Conservation (phyloP, 2,329 filamentous ascomycete genomes). For the Curvularia eragrostidis region DNA sequence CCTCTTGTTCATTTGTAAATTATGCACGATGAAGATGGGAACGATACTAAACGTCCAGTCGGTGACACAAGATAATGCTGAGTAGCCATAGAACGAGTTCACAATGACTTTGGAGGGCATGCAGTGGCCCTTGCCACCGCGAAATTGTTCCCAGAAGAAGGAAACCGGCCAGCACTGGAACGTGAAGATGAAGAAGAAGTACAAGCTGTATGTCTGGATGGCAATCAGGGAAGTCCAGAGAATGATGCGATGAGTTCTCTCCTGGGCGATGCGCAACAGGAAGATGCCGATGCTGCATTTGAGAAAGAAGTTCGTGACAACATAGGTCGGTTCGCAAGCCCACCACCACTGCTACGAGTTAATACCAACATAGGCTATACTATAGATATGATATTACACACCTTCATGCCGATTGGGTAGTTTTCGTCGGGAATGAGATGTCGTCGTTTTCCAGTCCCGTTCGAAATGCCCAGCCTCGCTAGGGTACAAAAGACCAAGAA, state of each 20-base stretch:
- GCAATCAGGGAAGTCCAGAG: conserved; percentile 18
- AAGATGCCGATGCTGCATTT: conserved; percentile 25
- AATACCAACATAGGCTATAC: background rate
- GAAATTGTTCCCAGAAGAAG: conserved; percentile 24
- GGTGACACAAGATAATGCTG: conserved; percentile 15
- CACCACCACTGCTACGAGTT: conserved; percentile 24
- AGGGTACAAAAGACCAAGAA: conserved; percentile 24
- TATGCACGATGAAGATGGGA: conserved; percentile 24
- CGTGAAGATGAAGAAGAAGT: conserved; percentile 24
- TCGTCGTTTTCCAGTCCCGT: conserved; percentile 26
- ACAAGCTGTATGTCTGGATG: conserved; percentile 20
- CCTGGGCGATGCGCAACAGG: conserved; percentile 22
- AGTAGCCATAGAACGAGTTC: conserved; percentile 22
- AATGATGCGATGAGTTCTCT: conserved; percentile 19
- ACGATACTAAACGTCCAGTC: conserved; percentile 26
- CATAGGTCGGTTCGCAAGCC: conserved; percentile 25
- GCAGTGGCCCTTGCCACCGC: conserved; percentile 20
- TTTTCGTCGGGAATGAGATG: conserved; percentile 23
- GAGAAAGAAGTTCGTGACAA: conserved; percentile 15
- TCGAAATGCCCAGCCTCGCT: conserved; percentile 18
- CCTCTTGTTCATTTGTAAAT: conserved; percentile 19
- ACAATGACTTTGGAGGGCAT: conserved; percentile 16
- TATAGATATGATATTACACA: conserved; percentile 2
- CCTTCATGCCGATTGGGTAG: conserved; percentile 24
- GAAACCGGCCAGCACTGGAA: conserved; percentile 25